Evolutionary conservation across 495 filamentous ascomycete species (phyloP).

Genomic region (Rusavskia elegans): DNA sequence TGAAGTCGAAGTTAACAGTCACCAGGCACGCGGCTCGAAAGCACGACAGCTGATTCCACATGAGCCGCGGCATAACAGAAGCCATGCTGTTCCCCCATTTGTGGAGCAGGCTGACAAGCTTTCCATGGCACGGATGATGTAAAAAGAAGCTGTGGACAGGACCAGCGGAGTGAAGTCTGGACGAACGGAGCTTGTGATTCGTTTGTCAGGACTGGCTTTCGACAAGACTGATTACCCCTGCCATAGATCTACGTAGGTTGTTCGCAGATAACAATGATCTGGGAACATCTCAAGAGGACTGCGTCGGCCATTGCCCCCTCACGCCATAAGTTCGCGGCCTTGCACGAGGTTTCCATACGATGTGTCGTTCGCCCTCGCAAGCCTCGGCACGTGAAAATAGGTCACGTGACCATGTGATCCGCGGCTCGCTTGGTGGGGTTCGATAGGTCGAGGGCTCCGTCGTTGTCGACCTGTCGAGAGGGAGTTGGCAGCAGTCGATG

Average conservation of each 20-base stretch:
- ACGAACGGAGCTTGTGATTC: not conserved
- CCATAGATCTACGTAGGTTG: too few species aligned
- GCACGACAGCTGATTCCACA: not conserved
- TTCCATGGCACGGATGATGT: not conserved
- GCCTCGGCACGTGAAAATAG: not conserved
- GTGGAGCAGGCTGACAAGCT: too few species aligned
- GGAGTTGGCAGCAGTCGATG: too few species aligned
- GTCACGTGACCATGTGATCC: not conserved
- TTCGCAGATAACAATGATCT: too few species aligned
- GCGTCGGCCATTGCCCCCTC: too few species aligned
- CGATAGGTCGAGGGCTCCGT: too few species aligned
- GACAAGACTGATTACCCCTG: too few species aligned
- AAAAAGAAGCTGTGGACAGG: not conserved
- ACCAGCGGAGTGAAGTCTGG: not conserved
- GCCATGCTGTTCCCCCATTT: not conserved
- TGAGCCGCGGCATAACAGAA: not conserved
- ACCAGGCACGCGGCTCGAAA: not conserved
- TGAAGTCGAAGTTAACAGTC: not conserved
- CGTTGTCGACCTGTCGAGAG: too few species aligned
- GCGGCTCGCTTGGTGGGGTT: too few species aligned
- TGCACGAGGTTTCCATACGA: not conserved
- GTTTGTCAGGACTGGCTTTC: not conserved
- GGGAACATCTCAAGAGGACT: too few species aligned
- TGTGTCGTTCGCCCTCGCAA: too few species aligned
- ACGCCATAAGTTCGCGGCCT: too few species aligned